phyloP scores from a whole-genome alignment of 73 alveolate genomes.

The Paramecium pentaurelia region DNA sequence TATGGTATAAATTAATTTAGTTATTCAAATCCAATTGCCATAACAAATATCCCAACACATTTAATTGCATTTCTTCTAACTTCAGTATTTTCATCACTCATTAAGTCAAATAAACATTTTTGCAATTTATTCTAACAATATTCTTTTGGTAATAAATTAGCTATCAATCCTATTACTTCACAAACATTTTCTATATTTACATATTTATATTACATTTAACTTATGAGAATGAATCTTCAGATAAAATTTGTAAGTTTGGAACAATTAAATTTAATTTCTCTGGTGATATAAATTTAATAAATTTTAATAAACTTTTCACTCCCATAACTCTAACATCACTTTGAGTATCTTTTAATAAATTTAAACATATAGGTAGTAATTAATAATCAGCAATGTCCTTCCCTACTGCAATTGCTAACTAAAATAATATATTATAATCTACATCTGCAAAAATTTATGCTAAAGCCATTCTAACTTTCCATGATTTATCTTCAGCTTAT shows the following conservation, averaged over 20 bases:
- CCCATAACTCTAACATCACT: constrained; percentile 95
- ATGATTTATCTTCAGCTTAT: constrained; percentile 96
- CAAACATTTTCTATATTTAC: constrained; percentile 76
- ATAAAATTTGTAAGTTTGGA: constrained; percentile 27
- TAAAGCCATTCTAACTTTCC: constrained; percentile 96
- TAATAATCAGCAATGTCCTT: constrained; percentile 86
- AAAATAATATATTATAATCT: background rate
- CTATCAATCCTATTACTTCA: constrained; percentile 83
- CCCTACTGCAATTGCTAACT: constrained; percentile 91
- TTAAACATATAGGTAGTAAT: constrained; percentile 83
- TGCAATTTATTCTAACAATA: constrained; percentile 75
- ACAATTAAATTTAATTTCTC: constrained; percentile 67
- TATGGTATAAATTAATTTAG: constrained; percentile 72
- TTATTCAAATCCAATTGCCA: constrained; percentile 85
- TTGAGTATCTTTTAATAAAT: constrained; percentile 90
- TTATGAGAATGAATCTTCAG: constrained; percentile 33
- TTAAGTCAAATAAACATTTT: constrained; percentile 80
- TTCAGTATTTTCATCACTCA: constrained; percentile 95
- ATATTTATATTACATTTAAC: constrained; percentile 38
- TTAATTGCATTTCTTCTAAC: constrained; percentile 86
- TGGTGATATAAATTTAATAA: constrained; percentile 67
- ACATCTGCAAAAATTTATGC: constrained; percentile 91
- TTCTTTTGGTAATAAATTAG: constrained; percentile 83
- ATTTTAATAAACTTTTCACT: constrained; percentile 70
- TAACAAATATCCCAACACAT: constrained; percentile 87